Conservation (phyloP, 208 protist genomes). For the Trypanosoma lewisi region DNA sequence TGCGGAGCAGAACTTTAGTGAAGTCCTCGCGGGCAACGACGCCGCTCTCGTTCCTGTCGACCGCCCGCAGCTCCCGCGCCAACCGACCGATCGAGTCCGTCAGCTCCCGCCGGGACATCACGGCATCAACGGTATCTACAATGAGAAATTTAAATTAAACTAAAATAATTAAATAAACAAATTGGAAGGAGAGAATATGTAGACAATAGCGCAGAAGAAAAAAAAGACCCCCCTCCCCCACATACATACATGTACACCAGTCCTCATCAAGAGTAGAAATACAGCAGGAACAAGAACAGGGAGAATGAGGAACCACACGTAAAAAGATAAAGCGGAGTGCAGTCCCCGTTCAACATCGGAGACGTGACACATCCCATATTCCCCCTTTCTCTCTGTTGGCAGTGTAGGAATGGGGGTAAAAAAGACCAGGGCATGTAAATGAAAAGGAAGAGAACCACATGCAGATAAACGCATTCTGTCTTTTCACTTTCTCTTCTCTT, state of each 20-base stretch:
- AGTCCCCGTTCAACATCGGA: too few species aligned
- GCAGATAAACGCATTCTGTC: too few species aligned
- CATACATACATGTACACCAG: too few species aligned
- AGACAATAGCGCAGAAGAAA: slow-evolving; percentile 8
- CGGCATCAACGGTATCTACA: slow-evolving; percentile 14
- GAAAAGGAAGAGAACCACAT: too few species aligned
- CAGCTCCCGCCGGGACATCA: slow-evolving; percentile 27
- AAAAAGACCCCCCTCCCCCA: neutral
- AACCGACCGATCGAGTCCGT: slow-evolving; percentile 30
- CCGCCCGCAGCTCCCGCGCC: slow-evolving; percentile 21
- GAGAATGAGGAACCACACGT: too few species aligned
- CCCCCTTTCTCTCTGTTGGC: too few species aligned
- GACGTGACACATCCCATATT: too few species aligned
- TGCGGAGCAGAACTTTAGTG: slow-evolving; percentile 16
- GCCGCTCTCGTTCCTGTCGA: slow-evolving; percentile 24
- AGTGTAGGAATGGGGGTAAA: too few species aligned
- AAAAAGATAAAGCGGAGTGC: too few species aligned
- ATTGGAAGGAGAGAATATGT: neutral
- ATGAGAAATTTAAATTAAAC: slow-evolving; percentile 4
- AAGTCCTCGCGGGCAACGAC: slow-evolving; percentile 23
- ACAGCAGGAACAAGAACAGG: too few species aligned
- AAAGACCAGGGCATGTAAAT: too few species aligned
- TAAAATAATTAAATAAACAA: slow-evolving; percentile 17
- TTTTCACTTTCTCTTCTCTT: neutral
- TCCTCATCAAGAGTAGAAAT: too few species aligned